Percentiles rank a stretch among this genome's conserved stretches.
Evolutionary conservation across 768 basidiomycete genomes (phyloP).

Genomic region (Kwoniella sp.): DNA sequence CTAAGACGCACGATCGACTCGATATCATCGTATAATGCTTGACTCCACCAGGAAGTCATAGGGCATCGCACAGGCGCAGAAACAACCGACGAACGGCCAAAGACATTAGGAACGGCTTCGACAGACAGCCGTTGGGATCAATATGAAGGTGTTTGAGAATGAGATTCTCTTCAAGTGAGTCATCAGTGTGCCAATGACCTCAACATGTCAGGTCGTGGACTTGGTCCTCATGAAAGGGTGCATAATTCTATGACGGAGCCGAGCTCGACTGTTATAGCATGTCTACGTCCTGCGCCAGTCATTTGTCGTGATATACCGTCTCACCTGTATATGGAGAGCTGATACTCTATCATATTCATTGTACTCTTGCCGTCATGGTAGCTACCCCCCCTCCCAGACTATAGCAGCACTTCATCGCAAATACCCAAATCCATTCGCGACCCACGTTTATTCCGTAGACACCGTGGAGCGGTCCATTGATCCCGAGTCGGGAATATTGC

Average conservation of each 20-base stretch:
- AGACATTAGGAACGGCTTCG: background rate
- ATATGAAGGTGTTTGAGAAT: constrained; percentile 44
- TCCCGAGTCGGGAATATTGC: constrained; percentile 83
- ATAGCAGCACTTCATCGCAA: constrained; percentile 93
- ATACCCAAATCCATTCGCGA: constrained; percentile 76
- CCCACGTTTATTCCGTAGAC: constrained; percentile 55
- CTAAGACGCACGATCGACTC: background rate
- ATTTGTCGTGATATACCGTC: no score
- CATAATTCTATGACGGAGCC: no score
- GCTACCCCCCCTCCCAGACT: constrained; percentile 88
- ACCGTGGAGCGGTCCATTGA: constrained; percentile 78
- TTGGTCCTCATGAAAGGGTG: no score
- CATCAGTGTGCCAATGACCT: background rate
- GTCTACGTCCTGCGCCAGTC: no score
- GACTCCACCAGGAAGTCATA: background rate
- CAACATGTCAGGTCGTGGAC: background rate
- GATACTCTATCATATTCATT: no score
- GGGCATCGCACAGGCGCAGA: no score
- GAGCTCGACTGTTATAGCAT: no score
- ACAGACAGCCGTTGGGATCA: background rate
- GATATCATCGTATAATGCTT: background rate
- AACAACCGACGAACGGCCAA: background rate
- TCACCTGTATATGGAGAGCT: no score
- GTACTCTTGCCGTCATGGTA: constrained; percentile 53
- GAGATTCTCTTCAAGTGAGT: constrained; percentile 45